A percentile compares a stretch with the other conserved stretches of the same genome.
phyloP scores from a whole-genome alignment of 176 grass and related monocot species.

The Lolium rigidum region DNA sequence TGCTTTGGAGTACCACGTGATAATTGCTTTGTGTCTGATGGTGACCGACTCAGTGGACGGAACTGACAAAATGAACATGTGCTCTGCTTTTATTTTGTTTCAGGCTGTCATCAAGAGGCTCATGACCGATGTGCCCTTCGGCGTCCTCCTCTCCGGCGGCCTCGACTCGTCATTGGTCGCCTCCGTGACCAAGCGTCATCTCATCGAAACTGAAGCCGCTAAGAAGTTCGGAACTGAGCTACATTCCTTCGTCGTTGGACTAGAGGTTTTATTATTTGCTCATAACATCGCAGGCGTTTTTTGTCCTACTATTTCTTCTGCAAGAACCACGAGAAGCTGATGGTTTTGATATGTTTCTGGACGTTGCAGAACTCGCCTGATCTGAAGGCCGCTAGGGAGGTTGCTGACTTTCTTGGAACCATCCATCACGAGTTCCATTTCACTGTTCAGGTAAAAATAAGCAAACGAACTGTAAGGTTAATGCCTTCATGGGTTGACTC shows the following conservation, averaged over 20 bases:
- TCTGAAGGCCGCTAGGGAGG: constrained; percentile 81
- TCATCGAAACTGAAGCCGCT: constrained; percentile 85
- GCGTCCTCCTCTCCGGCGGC: constrained; percentile 89
- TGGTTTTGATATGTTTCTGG: not conserved
- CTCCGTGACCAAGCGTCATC: constrained; percentile 82
- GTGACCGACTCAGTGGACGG: not conserved
- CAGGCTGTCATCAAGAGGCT: constrained; percentile 96
- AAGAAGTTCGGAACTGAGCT: constrained; percentile 86
- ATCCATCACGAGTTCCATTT: constrained; percentile 94
- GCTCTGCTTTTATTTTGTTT: not conserved
- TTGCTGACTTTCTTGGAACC: constrained; percentile 85
- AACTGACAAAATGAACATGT: constrained; percentile 19
- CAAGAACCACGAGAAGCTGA: not conserved
- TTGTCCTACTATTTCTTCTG: not conserved
- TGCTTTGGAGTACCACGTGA: not conserved
- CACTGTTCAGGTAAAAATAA: constrained; percentile 82
- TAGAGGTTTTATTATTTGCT: constrained; percentile 62
- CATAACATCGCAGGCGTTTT: not conserved
- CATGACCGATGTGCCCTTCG: constrained; percentile 96
- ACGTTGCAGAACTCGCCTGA: constrained; percentile 82
- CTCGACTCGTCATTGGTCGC: constrained; percentile 94
- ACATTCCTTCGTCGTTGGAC: constrained; percentile 93
- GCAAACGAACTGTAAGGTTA: too few relatives aligned
- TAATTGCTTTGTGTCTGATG: not conserved
- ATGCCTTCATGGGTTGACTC: too few relatives aligned